Conservation (phyloP, 1,139 yeast species). For the Pichia cactophila region DNA sequence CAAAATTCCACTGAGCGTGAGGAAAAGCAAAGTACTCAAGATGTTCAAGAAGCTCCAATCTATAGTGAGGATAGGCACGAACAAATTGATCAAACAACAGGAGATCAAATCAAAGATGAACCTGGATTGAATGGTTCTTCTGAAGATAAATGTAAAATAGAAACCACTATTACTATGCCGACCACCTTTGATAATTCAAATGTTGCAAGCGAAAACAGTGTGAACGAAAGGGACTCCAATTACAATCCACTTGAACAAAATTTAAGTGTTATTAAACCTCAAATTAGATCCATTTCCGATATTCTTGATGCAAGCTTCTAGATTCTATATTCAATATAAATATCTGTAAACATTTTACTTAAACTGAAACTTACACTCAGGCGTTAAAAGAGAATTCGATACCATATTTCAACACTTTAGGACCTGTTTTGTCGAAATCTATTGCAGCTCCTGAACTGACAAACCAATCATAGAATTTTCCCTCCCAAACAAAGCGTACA, state of each 20-base stretch:
- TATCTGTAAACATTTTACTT: neutral
- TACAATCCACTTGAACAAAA: neutral
- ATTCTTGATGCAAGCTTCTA: neutral
- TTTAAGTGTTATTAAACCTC: neutral
- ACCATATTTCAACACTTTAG: slow-evolving; percentile 30
- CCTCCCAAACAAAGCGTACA: slow-evolving; percentile 77
- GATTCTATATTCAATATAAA: neutral
- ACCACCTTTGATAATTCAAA: too few relatives aligned
- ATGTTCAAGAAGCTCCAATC: too few relatives aligned
- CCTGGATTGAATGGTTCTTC: neutral
- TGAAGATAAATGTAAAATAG: neutral
- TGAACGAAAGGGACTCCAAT: neutral
- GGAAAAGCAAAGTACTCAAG: too few relatives aligned
- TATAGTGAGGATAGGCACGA: too few relatives aligned
- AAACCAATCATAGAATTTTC: slow-evolving; percentile 71
- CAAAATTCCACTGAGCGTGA: neutral
- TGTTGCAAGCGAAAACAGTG: neutral
- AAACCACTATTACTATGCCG: too few relatives aligned
- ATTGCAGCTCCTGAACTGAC: slow-evolving; percentile 68
- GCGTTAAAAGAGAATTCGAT: slow-evolving; percentile 23
- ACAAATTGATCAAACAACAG: too few relatives aligned
- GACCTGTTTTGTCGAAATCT: slow-evolving; percentile 22
- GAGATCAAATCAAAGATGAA: too few relatives aligned
- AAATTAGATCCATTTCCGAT: neutral
- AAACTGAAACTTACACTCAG: neutral